phyloP scores from a whole-genome alignment of 2,329 filamentous ascomycete species.

The Calonectria pseudoreteaudii region DNA sequence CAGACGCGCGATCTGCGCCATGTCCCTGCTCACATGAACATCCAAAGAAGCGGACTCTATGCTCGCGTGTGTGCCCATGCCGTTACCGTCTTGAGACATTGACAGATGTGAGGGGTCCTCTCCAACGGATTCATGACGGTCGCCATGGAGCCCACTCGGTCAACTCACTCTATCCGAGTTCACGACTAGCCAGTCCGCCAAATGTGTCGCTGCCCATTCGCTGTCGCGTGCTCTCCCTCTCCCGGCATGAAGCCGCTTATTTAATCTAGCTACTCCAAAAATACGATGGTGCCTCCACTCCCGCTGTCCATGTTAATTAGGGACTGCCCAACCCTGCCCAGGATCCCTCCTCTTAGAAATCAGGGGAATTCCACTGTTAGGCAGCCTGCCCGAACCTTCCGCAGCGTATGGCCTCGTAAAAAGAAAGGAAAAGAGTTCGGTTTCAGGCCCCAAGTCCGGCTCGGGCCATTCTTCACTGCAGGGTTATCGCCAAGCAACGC shows the following conservation, averaged over 20 bases:
- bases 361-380: not conserved
- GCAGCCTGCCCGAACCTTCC: not conserved
- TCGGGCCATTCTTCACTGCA: not conserved
- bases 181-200: not conserved
- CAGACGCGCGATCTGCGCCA: conserved; percentile 9
- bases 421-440: not conserved
- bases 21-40: conserved; percentile 6
- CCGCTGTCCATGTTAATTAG: conserved; percentile 3
- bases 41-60: not conserved
- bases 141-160: not conserved
- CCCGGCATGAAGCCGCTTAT: not conserved
- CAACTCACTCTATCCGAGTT: not conserved
- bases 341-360: not conserved
- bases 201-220: not conserved
- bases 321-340: not conserved
- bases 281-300: conserved; percentile 3
- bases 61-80: not conserved
- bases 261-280: not conserved
- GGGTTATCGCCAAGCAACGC: not conserved
- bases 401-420: not conserved
- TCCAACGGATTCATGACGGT: not conserved
- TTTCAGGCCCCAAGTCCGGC: not conserved
- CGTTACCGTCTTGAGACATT: not conserved
- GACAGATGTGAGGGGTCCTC: not conserved
- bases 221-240: not conserved